These are phyloP conservation scores for Parastagonospora nodorum DNA, from an alignment of 2,329 filamentous ascomycete genomes.

Conservation along the genomic window DNA sequence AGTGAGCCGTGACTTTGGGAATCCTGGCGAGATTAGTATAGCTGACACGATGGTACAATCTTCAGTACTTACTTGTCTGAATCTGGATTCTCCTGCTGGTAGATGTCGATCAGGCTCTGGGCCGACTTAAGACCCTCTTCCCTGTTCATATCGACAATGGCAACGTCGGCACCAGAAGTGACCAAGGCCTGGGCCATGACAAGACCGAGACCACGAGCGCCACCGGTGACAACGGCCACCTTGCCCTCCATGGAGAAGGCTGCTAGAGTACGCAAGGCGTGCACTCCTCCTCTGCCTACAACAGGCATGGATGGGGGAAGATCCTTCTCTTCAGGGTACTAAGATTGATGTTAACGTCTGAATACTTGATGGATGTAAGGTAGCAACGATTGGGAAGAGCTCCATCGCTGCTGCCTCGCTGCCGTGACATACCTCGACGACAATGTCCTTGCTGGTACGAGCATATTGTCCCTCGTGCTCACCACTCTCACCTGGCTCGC, in stretches of 20 bases:
- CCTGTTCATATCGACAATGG: slow-evolving; percentile 92
- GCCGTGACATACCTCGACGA: slow-evolving; percentile 58
- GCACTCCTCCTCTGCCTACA: slow-evolving; percentile 75
- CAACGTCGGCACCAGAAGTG: slow-evolving; percentile 83
- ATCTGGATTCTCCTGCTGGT: slow-evolving; percentile 79
- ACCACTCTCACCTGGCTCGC: slow-evolving; percentile 47
- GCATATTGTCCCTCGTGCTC: slow-evolving; percentile 71
- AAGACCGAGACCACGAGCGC: slow-evolving; percentile 84
- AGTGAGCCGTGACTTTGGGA: slow-evolving; percentile 88
- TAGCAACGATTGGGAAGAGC: too few species aligned
- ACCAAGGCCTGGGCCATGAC: slow-evolving; percentile 94
- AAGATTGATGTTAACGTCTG: too few species aligned
- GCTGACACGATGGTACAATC: background rate
- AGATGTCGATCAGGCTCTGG: slow-evolving; percentile 72
- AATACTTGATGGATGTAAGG: too few species aligned
- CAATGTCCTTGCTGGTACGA: slow-evolving; percentile 78
- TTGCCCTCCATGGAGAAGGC: slow-evolving; percentile 85
- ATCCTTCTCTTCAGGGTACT: slow-evolving; percentile 73
- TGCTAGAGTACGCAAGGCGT: slow-evolving; percentile 83
- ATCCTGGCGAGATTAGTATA: slow-evolving; percentile 52
- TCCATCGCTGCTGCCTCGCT: too few species aligned
- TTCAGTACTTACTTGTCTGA: slow-evolving; percentile 62
- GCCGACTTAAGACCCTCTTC: slow-evolving; percentile 84
- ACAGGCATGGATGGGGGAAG: slow-evolving; percentile 74
- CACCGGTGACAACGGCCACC: slow-evolving; percentile 86